A percentile compares a stretch with the other conserved stretches of the same genome.
phyloP scores from a whole-genome alignment of 1,284 basidiomycete genomes.

The Trichosporon sp. region DNA sequence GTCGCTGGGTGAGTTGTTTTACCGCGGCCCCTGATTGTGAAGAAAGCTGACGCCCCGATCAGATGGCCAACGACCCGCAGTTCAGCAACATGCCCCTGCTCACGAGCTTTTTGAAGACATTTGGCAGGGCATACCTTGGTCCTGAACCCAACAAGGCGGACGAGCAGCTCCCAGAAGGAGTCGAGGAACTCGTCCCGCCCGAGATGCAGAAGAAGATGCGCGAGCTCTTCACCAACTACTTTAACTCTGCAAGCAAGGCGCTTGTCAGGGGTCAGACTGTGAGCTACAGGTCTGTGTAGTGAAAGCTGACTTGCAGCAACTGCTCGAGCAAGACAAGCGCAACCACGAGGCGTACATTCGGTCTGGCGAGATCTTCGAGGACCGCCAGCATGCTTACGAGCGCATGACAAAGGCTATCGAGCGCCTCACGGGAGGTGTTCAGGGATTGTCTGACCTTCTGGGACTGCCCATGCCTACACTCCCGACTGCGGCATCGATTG shows the following conservation, averaged over 20 bases:
- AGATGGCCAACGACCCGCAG: slow-evolving; percentile 81
- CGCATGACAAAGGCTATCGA: slow-evolving; percentile 96
- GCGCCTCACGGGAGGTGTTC: slow-evolving; percentile 76
- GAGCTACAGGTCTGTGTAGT: slow-evolving; percentile 25
- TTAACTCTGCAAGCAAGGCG: slow-evolving; percentile 84
- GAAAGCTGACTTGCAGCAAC: slow-evolving; percentile 54
- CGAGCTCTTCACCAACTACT: slow-evolving; percentile 88
- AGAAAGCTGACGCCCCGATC: slow-evolving; percentile 8
- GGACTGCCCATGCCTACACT: slow-evolving; percentile 73
- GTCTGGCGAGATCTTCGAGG: slow-evolving; percentile 98
- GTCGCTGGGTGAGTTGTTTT: slow-evolving; percentile 57
- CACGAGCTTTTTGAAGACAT: slow-evolving; percentile 76
- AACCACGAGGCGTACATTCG: slow-evolving; percentile 99
- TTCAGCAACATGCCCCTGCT: slow-evolving; percentile 79
- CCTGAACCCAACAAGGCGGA: slow-evolving; percentile 48
- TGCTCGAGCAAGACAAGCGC: slow-evolving; percentile 91
- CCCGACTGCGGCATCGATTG: slow-evolving; percentile 59
- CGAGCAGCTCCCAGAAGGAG: slow-evolving; percentile 51
- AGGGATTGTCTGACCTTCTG: slow-evolving; percentile 82
- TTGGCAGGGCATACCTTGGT: slow-evolving; percentile 72
- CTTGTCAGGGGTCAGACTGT: slow-evolving; percentile 86
- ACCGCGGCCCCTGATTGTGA: neutral
- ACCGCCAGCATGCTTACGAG: slow-evolving; percentile 96
- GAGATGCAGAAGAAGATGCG: slow-evolving; percentile 83
- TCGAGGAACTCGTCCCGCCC: slow-evolving; percentile 67